Evolutionary conservation across 1,284 basidiomycete species (phyloP), one percentile per base, ranked within the genome.

Genomic region (Austropuccinia psidii): DNA sequence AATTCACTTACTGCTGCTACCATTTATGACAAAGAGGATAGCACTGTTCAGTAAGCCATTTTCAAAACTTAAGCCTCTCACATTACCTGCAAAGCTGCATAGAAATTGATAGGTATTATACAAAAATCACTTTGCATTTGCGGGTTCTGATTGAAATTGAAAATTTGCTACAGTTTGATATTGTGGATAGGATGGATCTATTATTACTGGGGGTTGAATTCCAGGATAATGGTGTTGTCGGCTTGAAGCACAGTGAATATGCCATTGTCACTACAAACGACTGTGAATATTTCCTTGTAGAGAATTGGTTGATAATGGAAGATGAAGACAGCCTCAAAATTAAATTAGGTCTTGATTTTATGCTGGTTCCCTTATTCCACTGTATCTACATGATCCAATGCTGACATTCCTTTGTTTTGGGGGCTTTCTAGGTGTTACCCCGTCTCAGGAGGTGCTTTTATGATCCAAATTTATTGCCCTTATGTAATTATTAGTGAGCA

Each of bases 121-220:
- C 69, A 27, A 73, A 61, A 43, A 61, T 73, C 47, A 73, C 69
- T n/a, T 64, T 62, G 47, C 49, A 27, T 17, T 64, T 73, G 50
- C 57, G 69, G 29, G 69, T 60, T 24, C 69, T 60, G 24, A 73
- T 73, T 43, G 96, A 99, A 79, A 83, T 99, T 11, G 96, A 99
- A 83, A 99, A 99, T 79, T 83, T 98, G 29, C 83, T 99, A 54
- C 97, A 96, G 0, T 97, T 90, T 82, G 93, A 98, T 80, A 95
- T 94, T 0, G 93, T 98, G 35, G 93, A 98, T 80, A 83, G 98
- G 1, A 87, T 87, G n/a, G 96, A 98, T 81, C 84, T 98, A 72
- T 86, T 98, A 39, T 83, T 98, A n/a, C 85, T 98, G 43, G 98
- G 93, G 77, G 85, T 98, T 35, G 87, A 90, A 61, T 85, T 96